Base-by-base conservation (phyloP, 1,284 basidiomycete species). In the Schizopora paradoxa region DNA sequence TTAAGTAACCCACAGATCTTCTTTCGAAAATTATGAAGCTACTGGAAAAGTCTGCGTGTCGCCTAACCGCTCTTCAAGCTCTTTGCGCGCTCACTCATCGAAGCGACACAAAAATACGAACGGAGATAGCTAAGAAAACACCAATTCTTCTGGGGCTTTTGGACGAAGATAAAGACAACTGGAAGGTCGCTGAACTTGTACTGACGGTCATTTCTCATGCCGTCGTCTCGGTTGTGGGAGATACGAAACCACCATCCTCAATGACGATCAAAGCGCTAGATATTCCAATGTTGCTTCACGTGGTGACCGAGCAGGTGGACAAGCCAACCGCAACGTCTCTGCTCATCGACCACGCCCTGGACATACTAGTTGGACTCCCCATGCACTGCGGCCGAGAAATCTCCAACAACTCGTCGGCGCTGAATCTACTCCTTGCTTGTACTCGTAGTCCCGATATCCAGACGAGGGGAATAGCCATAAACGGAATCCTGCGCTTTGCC, bases 1-100 rank as follows among this genome's bases (percentile, higher is more conserved):
- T n/a, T n/a, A n/a, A n/a, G n/a, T n/a, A n/a, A n/a, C n/a, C n/a
- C n/a, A n/a, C n/a, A n/a, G 80, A 77, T 10, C 62, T 82, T 16
- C 54, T 82, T 35, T 56, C 66, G 4, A 78, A 74, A 56, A 63
- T 82, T 6, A 58, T 78, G 7, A 72, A 77, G 0, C 62, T 82
- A 16, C 56, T 82, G 11, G 64, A 76, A 26, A 58, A 65, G 2
- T 68, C 72, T 2, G 61, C 57, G 2, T 73, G 67, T 16, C 69
- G 74, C 0, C 67, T 73, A 52, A 62, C 81, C 42, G 76, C 72
- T 5, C 63, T 84, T 3, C 72, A 73, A 25, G 70, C 77, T 0
- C 61, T 84, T 11, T 69, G 67, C 1, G 74, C 72, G 23, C 68
- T 82, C 8, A 82, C 81, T 0, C 80, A 79, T 51, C 79, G 82